These are phyloP conservation scores for Ziziphus jujuba DNA, from an alignment of 306 rosid genomes.

Conservation along the genomic window DNA sequence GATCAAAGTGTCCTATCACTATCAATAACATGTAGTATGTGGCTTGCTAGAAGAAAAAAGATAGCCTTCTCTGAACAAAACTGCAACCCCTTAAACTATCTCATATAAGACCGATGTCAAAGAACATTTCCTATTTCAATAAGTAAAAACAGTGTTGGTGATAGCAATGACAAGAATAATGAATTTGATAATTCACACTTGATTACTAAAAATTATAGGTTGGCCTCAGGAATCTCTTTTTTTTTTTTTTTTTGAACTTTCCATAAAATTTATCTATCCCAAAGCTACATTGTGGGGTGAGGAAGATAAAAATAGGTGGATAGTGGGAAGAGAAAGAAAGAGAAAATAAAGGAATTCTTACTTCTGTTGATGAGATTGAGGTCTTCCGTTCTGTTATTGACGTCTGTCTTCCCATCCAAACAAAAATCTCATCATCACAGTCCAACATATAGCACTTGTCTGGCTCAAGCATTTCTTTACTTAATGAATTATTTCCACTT, in stretches of 20 bases:
- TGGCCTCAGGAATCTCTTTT: background rate
- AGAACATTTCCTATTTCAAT: background rate
- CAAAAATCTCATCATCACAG: conserved; percentile 69
- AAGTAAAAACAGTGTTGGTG: background rate
- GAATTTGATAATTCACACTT: background rate
- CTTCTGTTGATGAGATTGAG: conserved; percentile 73
- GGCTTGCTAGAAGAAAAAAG: background rate
- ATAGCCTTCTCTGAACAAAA: background rate
- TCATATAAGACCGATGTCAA: background rate
- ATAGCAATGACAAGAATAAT: background rate
- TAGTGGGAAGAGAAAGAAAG: background rate
- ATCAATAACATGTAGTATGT: background rate
- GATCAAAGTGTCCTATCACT: background rate
- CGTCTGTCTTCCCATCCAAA: conserved; percentile 94
- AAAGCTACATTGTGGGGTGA: no score
- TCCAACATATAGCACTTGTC: conserved; percentile 94
- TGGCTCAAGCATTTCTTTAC: conserved; percentile 72
- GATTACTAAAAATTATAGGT: background rate
- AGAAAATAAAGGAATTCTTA: conserved; percentile 41
- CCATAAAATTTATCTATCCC: no score
- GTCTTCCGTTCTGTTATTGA: conserved; percentile 77
- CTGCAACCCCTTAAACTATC: background rate
- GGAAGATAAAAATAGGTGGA: no score
- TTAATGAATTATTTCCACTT: conserved; percentile 45
- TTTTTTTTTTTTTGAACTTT: no score